Evolutionary conservation across 202 grass and related monocot genomes (phyloP).

Genomic region (Panicum hallii): DNA sequence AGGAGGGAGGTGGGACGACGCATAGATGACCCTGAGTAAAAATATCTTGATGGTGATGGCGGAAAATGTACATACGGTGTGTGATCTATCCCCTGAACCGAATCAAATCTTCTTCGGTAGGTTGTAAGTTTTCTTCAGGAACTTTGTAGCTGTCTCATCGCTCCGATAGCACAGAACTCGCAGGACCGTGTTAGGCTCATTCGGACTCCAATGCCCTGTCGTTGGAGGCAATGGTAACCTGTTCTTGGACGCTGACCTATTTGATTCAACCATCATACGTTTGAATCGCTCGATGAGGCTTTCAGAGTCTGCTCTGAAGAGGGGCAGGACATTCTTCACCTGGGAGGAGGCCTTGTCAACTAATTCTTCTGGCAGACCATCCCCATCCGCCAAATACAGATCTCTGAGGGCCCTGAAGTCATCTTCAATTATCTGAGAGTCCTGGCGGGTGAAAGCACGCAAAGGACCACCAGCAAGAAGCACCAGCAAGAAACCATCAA

Average conservation of each 20-base stretch:
- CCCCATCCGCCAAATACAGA: slow-evolving; percentile 94
- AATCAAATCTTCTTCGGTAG: slow-evolving; percentile 84
- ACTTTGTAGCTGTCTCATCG: slow-evolving; percentile 81
- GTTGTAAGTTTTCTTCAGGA: slow-evolving; percentile 94
- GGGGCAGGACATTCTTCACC: slow-evolving; percentile 86
- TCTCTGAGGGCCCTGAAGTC: slow-evolving; percentile 85
- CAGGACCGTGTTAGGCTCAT: slow-evolving; percentile 86
- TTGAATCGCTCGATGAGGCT: slow-evolving; percentile 81
- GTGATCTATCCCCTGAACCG: slow-evolving; percentile 27
- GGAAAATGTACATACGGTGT: slow-evolving; percentile 47
- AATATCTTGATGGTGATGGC: slow-evolving; percentile 22
- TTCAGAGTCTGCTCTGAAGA: slow-evolving; percentile 69
- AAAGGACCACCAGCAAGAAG: slow-evolving; percentile 92
- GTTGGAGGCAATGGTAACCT: slow-evolving; percentile 74
- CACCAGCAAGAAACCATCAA: slow-evolving; percentile 96
- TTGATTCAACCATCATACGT: slow-evolving; percentile 64
- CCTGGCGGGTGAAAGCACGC: slow-evolving; percentile 76
- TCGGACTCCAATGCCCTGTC: slow-evolving; percentile 89
- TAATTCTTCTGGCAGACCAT: slow-evolving; percentile 92
- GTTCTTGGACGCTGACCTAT: slow-evolving; percentile 59
- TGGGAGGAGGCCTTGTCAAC: slow-evolving; percentile 90
- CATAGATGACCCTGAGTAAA: slow-evolving; percentile 9
- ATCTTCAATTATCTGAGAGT: slow-evolving; percentile 73
- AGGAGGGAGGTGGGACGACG: background rate
- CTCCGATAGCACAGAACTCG: slow-evolving; percentile 88